phyloP scores from a whole-genome alignment of 768 basidiomycete genomes.

The Phylloporus sp. region DNA sequence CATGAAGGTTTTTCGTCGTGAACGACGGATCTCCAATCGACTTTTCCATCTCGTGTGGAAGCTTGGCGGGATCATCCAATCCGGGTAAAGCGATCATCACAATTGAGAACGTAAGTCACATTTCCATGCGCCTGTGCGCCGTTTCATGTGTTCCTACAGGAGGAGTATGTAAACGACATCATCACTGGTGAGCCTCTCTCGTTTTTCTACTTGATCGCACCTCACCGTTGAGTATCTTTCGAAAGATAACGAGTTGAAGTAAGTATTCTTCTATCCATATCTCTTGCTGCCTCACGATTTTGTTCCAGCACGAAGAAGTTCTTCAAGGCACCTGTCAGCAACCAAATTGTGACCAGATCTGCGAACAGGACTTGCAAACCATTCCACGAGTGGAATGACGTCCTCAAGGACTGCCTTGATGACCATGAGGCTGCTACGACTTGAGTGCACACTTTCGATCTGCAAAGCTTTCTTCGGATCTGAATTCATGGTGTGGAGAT shows the following conservation, averaged over 20 bases:
- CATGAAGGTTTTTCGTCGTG: not conserved
- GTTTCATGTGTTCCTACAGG: not conserved
- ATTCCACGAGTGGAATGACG: not conserved
- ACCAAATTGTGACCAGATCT: not conserved
- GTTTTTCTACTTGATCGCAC: not conserved
- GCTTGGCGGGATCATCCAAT: not conserved
- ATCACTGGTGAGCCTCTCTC: not conserved
- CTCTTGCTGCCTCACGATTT: not conserved
- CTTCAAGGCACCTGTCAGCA: not conserved
- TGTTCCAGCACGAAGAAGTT: not conserved
- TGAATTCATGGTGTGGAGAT: not conserved
- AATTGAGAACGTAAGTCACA: not conserved
- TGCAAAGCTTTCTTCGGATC: not conserved
- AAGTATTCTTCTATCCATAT: not conserved
- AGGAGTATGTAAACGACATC: not conserved
- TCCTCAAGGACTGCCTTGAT: not conserved
- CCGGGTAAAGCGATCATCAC: not conserved
- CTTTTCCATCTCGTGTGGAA: slow-evolving; percentile 3
- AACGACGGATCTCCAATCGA: slow-evolving; percentile 5
- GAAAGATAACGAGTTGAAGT: not conserved
- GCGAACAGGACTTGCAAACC: not conserved
- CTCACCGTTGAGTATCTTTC: not conserved
- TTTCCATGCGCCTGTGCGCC: not conserved
- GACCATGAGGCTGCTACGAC: not conserved
- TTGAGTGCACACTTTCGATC: not conserved